Percentiles rank a stretch among this genome's conserved stretches.
These are phyloP conservation scores for Hypoxylon rubiginosum DNA, from an alignment of 2,329 filamentous ascomycete species.

Conservation along the genomic window DNA sequence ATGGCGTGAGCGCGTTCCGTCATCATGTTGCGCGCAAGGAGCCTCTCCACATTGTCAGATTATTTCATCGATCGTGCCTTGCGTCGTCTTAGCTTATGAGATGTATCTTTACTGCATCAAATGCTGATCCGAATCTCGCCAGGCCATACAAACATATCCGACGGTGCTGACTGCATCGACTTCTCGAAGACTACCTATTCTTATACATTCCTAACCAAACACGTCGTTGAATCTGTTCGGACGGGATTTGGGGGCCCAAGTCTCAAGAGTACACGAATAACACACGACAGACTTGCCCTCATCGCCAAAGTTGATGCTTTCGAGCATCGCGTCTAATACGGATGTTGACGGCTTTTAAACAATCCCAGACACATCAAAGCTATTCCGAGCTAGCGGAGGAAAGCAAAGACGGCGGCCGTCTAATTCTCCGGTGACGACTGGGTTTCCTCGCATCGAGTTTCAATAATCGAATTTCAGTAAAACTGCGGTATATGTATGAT, in stretches of 20 bases:
- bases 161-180: slow-evolving; percentile 30
- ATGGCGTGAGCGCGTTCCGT: slow-evolving; percentile 29
- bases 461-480: background rate
- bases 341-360: slow-evolving; percentile 13
- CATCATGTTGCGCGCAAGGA: slow-evolving; percentile 35
- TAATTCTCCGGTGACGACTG: slow-evolving; percentile 25
- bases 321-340: slow-evolving; percentile 16
- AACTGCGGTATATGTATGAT: slow-evolving; percentile 22
- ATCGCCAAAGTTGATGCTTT: slow-evolving; percentile 6
- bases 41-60: slow-evolving; percentile 37
- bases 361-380: background rate
- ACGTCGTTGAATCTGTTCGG: slow-evolving; percentile 13
- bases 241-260: slow-evolving; percentile 1
- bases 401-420: slow-evolving; percentile 25
- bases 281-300: background rate
- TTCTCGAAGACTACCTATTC: slow-evolving; percentile 18
- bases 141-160: slow-evolving; percentile 34
- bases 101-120: slow-evolving; percentile 37
- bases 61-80: slow-evolving; percentile 38
- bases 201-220: slow-evolving; percentile 12
- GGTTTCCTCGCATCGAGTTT: slow-evolving; percentile 17
- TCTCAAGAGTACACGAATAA: background rate
- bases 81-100: slow-evolving; percentile 18
- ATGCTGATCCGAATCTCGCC: slow-evolving; percentile 49
- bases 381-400: slow-evolving; percentile 17